Evolutionary conservation across 2,329 filamentous ascomycete species (phyloP), one percentile per base, ranked within the genome.

Genomic region (Rhytidhysteron rufulum): DNA sequence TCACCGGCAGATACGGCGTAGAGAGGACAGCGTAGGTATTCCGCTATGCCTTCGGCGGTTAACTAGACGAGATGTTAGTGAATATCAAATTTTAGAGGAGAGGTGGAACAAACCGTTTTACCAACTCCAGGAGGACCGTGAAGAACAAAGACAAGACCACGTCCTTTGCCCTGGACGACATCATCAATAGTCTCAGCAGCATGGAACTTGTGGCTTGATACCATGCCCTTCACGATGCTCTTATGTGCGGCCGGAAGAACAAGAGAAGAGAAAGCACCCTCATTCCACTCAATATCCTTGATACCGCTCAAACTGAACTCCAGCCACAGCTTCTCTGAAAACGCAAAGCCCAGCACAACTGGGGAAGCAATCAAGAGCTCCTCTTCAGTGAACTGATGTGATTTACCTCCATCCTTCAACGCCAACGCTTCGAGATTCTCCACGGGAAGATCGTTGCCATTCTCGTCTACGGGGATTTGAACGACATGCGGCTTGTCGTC

Each of bases 301-400:
- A 95, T 77, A 1, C 83, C 82, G 0, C 85, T 86, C 16, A 96
- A 83, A 0, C 82, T 83, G 54, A 95, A 88, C 60, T 95, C 88
- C 0, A 95, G 77, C 90, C 89, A 96, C 8, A 88, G 73, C 67
- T 95, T 95, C 65, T 95, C 88, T 1, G 80, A 81, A 61, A 95
- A 94, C 1, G 87, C 80, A 54, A 95, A 95, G 0, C 89, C 90
- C 2, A 94, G 76, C 0, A 95, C 86, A 1, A 94, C 82, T 0
- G 89, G 85, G 2, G 86, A 91, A 2, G 88, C 83, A 35, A 94
- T 83, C 5, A 95, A 71, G 18, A 93, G 83, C 51, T 95, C 86
- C 46, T 94, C 88, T 35, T 93, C 86, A 0, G 77, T 85, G 60
- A 93, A 90, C 16, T 78, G 71, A 2, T 74, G 75, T 29, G 41